Evolutionary conservation across 2,329 filamentous ascomycete genomes (phyloP).

Genomic region (Fusarium subtropicale): DNA sequence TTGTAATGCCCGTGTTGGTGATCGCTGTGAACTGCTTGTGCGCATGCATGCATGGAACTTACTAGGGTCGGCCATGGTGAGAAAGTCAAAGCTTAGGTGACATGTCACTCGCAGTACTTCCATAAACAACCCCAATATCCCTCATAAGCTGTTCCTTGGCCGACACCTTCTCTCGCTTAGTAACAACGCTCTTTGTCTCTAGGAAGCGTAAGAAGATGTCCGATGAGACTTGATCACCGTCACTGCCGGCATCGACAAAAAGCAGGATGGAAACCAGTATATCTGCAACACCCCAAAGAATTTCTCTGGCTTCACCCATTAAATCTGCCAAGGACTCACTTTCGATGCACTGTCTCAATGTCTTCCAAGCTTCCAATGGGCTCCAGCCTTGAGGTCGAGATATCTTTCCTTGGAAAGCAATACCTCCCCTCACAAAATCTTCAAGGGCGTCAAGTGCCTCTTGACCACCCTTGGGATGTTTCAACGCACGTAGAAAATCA

Average conservation of each 20-base stretch:
- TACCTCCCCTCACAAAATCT: slow-evolving; percentile 51
- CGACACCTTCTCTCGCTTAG: slow-evolving; percentile 34
- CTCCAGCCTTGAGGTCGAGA: slow-evolving; percentile 46
- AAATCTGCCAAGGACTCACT: slow-evolving; percentile 53
- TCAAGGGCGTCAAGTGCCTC: slow-evolving; percentile 58
- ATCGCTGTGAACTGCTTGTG: not conserved
- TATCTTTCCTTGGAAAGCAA: slow-evolving; percentile 42
- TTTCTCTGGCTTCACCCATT: slow-evolving; percentile 58
- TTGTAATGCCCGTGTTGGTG: not conserved
- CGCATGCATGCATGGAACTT: not conserved
- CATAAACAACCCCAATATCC: slow-evolving; percentile 55
- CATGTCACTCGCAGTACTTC: slow-evolving; percentile 26
- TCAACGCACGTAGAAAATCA: slow-evolving; percentile 61
- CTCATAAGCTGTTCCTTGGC: slow-evolving; percentile 46
- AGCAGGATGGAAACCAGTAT: slow-evolving; percentile 58
- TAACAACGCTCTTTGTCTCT: slow-evolving; percentile 41
- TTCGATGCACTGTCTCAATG: slow-evolving; percentile 54
- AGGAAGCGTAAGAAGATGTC: slow-evolving; percentile 58
- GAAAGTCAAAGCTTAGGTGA: slow-evolving; percentile 44
- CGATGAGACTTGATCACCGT: slow-evolving; percentile 52
- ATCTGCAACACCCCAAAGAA: slow-evolving; percentile 59
- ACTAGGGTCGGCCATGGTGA: too few relatives aligned
- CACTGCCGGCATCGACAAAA: slow-evolving; percentile 54
- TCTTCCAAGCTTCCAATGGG: slow-evolving; percentile 55
- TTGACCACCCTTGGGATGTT: slow-evolving; percentile 55